phyloP scores from a whole-genome alignment of 371 early-diverging fungal genomes.

The Mucor indicus region DNA sequence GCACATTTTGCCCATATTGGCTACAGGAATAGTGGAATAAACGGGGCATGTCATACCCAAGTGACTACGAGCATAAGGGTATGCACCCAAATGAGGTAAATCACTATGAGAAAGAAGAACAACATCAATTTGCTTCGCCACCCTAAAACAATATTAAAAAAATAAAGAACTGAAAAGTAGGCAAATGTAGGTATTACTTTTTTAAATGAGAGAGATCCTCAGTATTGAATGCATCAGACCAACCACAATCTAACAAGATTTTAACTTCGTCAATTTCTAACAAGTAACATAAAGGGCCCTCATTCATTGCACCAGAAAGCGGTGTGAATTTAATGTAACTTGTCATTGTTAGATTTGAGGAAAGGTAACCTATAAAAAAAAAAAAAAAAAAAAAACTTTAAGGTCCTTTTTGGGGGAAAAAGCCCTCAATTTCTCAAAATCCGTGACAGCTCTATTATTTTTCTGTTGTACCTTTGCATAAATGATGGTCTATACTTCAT shows the following conservation, averaged over 20 bases:
- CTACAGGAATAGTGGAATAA: conserved; percentile 93
- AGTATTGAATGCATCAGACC: conserved; percentile 71
- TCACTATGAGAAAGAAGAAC: conserved; percentile 93
- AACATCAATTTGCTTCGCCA: conserved; percentile 91
- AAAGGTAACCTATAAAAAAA: neutral
- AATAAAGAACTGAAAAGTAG: neutral
- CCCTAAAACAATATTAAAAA: conserved; percentile 33
- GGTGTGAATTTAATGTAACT: conserved; percentile 80
- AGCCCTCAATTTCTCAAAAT: no score
- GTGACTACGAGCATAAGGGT: conserved; percentile 77
- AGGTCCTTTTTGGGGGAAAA: no score
- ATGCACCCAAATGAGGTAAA: conserved; percentile 86
- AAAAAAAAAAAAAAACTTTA: neutral
- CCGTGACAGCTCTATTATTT: no score
- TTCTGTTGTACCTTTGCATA: no score
- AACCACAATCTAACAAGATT: conserved; percentile 93
- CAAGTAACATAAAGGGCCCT: conserved; percentile 85
- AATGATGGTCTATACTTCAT: no score
- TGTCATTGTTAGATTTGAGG: no score
- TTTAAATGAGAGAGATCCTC: conserved; percentile 66
- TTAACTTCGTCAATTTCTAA: conserved; percentile 89
- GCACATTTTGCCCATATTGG: conserved; percentile 90
- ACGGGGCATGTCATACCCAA: conserved; percentile 86
- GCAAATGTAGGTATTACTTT: conserved; percentile 41
- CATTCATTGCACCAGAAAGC: conserved; percentile 79